A percentile compares a stretch with the other conserved stretches of the same genome.
Evolutionary conservation across 352 stramenopile genomes (phyloP).

Genomic region (Pythium sukuiense): DNA sequence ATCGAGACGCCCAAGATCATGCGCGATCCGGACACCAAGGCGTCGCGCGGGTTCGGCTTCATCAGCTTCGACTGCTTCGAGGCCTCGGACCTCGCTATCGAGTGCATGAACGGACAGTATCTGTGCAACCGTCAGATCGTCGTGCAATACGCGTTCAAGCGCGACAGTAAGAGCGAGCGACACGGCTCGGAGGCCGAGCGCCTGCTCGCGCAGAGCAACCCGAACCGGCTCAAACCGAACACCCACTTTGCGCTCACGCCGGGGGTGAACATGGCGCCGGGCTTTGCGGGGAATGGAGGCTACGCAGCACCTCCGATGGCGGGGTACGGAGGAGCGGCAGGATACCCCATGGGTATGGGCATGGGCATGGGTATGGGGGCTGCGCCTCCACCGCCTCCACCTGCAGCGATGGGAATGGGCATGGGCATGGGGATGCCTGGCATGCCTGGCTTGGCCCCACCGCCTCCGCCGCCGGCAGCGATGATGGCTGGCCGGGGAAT

Average conservation of each 20-base stretch:
- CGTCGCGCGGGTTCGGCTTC: conserved; percentile 96
- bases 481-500: conserved; percentile 24
- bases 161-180: conserved; percentile 92
- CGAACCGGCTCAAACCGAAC: conserved; percentile 77
- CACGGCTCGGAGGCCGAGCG: conserved; percentile 91
- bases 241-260: conserved; percentile 66
- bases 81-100: conserved; percentile 96
- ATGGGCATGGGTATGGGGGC: conserved; percentile 23
- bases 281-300: background rate
- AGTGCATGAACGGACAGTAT: conserved; percentile 99
- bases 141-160: conserved; percentile 99
- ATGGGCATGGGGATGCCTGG: conserved; percentile 38
- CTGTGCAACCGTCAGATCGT: conserved; percentile 97
- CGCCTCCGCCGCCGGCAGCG: conserved; percentile 33
- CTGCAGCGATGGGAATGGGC: conserved; percentile 34
- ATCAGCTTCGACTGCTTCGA: conserved; percentile 98
- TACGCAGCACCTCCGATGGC: conserved; percentile 31
- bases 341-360: conserved; percentile 3
- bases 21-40: conserved; percentile 91
- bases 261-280: conserved; percentile 13
- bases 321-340: conserved; percentile 1
- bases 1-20: conserved; percentile 96
- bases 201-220: conserved; percentile 81
- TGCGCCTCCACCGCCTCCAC: conserved; percentile 29
- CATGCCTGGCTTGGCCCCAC: conserved; percentile 26